A percentile compares a stretch with the other conserved stretches of the same genome.
Evolutionary conservation across 352 stramenopile genomes (phyloP).

Genomic region (Phytophthora fragariaefolia): DNA sequence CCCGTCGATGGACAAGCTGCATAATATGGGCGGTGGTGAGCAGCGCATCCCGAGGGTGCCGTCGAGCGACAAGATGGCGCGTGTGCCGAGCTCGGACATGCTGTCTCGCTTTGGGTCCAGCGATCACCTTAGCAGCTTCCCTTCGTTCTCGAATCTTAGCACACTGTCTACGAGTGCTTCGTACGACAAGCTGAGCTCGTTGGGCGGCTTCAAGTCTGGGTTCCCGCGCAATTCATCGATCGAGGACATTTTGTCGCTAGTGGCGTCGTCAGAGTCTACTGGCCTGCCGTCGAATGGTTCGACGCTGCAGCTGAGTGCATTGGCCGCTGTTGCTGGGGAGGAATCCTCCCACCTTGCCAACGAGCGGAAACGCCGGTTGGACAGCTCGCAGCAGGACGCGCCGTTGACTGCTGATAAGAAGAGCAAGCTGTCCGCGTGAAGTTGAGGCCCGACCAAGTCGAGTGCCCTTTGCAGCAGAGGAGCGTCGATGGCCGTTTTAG

Average conservation of each 20-base stretch:
- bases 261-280: constrained; percentile 77
- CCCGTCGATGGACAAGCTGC: constrained; percentile 75
- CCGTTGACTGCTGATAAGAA: constrained; percentile 54
- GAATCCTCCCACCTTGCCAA: constrained; percentile 65
- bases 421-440: constrained; percentile 61
- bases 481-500: constrained; percentile 22
- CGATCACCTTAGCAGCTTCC: constrained; percentile 77
- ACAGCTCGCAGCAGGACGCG: constrained; percentile 37
- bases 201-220: constrained; percentile 54
- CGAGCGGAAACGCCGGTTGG: constrained; percentile 69
- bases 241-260: constrained; percentile 86
- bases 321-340: constrained; percentile 70
- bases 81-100: constrained; percentile 75
- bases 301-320: constrained; percentile 67
- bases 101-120: constrained; percentile 71
- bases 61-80: constrained; percentile 75
- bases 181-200: constrained; percentile 75
- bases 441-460: constrained; percentile 6
- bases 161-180: constrained; percentile 69
- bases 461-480: constrained; percentile 21
- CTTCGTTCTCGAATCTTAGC: constrained; percentile 79
- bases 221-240: constrained; percentile 89
- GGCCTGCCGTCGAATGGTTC: constrained; percentile 59
- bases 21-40: constrained; percentile 45
- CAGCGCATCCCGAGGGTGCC: constrained; percentile 65